Evolutionary conservation across 2,329 filamentous ascomycete species (phyloP).

Genomic region (Fusarium fracticaudum): DNA sequence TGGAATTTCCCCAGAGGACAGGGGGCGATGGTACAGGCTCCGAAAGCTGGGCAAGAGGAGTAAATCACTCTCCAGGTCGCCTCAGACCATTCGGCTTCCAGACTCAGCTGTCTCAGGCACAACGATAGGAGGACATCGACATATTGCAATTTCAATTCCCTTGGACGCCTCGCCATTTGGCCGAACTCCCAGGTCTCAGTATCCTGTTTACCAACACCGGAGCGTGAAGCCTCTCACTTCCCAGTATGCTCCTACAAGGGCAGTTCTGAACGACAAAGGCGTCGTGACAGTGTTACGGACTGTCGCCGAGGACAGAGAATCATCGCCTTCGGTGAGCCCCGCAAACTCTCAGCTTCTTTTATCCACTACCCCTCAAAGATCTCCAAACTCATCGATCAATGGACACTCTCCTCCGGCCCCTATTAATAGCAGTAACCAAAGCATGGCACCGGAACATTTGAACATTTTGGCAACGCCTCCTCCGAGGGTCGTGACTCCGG

Average conservation of each 20-base stretch:
- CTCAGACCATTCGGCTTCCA: slow-evolving; percentile 55
- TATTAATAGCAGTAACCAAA: slow-evolving; percentile 23
- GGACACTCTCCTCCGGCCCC: neutral
- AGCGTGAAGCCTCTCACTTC: slow-evolving; percentile 25
- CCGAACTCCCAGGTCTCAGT: slow-evolving; percentile 45
- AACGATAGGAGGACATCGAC: slow-evolving; percentile 62
- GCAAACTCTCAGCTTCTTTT: slow-evolving; percentile 14
- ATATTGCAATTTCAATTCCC: slow-evolving; percentile 71
- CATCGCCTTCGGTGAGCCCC: slow-evolving; percentile 24
- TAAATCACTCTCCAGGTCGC: slow-evolving; percentile 46
- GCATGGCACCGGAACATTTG: slow-evolving; percentile 34
- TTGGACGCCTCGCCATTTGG: slow-evolving; percentile 58
- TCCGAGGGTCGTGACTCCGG: slow-evolving; percentile 29
- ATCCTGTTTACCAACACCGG: slow-evolving; percentile 44
- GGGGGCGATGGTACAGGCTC: slow-evolving; percentile 55
- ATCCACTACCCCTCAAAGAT: slow-evolving; percentile 2
- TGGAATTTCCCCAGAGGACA: slow-evolving; percentile 42
- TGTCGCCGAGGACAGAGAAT: slow-evolving; percentile 41
- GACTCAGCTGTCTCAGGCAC: slow-evolving; percentile 65
- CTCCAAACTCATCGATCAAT: neutral
- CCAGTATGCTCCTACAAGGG: slow-evolving; percentile 41
- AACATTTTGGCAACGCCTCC: slow-evolving; percentile 37
- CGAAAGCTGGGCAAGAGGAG: slow-evolving; percentile 52
- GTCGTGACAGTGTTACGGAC: slow-evolving; percentile 50
- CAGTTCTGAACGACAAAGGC: slow-evolving; percentile 49